These are phyloP conservation scores for Penicillium herquei DNA, from an alignment of 495 filamentous ascomycete genomes.

Conservation along the genomic window DNA sequence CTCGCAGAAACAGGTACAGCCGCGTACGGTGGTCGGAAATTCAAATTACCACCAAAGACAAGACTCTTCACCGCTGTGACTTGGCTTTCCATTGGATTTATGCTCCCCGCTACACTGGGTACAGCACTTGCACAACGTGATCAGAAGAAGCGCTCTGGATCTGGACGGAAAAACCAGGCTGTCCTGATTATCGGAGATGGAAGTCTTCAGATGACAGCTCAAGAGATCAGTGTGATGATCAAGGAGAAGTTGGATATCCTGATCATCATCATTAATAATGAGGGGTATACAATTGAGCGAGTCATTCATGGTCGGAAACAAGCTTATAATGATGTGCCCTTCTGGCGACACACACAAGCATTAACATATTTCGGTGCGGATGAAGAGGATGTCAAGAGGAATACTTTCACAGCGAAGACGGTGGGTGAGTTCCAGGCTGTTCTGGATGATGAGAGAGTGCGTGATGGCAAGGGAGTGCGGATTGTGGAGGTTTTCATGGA, in stretches of 20 bases:
- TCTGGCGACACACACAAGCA: constrained; percentile 59
- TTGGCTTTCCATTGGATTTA: constrained; percentile 48
- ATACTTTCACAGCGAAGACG: constrained; percentile 29
- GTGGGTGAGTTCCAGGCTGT: constrained; percentile 38
- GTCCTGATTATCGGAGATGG: constrained; percentile 84
- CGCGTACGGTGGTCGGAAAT: constrained; percentile 29
- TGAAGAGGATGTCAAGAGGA: constrained; percentile 24
- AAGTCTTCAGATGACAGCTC: constrained; percentile 72
- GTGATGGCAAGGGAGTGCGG: constrained; percentile 38
- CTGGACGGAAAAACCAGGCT: constrained; percentile 23
- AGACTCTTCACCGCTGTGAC: constrained; percentile 35
- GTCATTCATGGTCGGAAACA: constrained; percentile 72
- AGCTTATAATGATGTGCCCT: constrained; percentile 69
- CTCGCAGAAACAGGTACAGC: constrained; percentile 44
- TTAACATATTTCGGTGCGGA: constrained; percentile 43
- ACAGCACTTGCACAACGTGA: constrained; percentile 47
- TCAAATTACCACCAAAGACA: constrained; percentile 28
- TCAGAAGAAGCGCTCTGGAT: constrained; percentile 16
- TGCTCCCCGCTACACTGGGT: constrained; percentile 48
- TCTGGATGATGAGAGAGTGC: constrained; percentile 30
- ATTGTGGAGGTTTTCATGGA: constrained; percentile 48
- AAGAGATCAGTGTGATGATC: constrained; percentile 78
- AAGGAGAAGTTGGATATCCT: constrained; percentile 64
- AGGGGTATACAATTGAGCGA: constrained; percentile 75
- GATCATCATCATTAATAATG: constrained; percentile 73